These are phyloP conservation scores for Cystobasidium onofrii DNA, from an alignment of 768 basidiomycete genomes.

Conservation along the genomic window DNA sequence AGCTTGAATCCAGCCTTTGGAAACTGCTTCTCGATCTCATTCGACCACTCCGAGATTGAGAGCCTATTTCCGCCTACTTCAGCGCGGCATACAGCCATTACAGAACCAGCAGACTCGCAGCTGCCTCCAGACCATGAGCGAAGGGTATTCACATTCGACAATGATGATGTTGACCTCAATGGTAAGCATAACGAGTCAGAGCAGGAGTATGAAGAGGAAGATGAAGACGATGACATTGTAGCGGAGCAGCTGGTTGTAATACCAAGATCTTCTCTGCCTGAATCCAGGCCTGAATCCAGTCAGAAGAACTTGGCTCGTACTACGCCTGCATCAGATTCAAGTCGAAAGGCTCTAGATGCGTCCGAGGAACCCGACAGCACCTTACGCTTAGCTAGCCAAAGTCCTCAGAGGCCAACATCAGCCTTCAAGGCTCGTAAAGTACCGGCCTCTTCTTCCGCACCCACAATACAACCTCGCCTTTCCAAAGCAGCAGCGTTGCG, in stretches of 20 bases:
- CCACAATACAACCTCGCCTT: conserved; percentile 2
- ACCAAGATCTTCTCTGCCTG: background rate
- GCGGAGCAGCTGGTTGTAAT: conserved; percentile 1
- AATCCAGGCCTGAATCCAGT: background rate
- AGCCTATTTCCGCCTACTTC: background rate
- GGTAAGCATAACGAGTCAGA: background rate
- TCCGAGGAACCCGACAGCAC: background rate
- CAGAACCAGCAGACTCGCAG: background rate
- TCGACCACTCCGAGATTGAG: background rate
- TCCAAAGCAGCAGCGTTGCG: conserved; percentile 23
- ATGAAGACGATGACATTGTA: conserved; percentile 14
- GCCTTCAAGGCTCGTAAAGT: background rate
- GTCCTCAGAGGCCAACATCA: background rate
- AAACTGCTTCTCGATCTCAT: background rate
- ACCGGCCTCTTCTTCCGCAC: background rate
- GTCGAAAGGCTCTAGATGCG: background rate
- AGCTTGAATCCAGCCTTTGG: background rate
- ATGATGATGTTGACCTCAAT: background rate
- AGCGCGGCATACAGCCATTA: background rate
- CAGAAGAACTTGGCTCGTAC: background rate
- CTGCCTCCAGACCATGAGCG: conserved; percentile 7
- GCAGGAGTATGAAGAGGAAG: background rate
- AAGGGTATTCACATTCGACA: conserved; percentile 16
- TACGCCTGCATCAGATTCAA: background rate
- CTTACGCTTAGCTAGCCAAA: background rate